These are phyloP conservation scores for Aureobasidium sp. DNA, from an alignment of 2,329 filamentous ascomycete species.

Conservation along the genomic window DNA sequence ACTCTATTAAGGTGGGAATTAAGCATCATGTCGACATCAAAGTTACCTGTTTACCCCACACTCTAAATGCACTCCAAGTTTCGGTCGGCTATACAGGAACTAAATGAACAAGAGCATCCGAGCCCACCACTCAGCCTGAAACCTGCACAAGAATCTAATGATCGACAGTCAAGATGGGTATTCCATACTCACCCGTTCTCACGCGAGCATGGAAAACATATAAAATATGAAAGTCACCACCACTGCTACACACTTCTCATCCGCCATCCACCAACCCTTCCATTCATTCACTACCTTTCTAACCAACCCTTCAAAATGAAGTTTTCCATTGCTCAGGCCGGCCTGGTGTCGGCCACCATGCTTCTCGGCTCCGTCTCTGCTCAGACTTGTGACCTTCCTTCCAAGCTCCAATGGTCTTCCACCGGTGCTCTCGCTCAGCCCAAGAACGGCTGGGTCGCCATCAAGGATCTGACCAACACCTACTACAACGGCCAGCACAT, in stretches of 20 bases:
- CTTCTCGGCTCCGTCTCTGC: slow-evolving; percentile 12
- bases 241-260: not conserved
- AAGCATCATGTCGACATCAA: slow-evolving; percentile 5
- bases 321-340: slow-evolving; percentile 9
- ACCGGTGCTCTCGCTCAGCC: slow-evolving; percentile 44
- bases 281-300: slow-evolving; percentile 1
- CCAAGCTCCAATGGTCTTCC: slow-evolving; percentile 49
- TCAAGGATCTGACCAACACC: slow-evolving; percentile 56
- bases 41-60: slow-evolving; percentile 1
- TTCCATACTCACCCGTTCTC: not conserved
- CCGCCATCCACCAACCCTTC: slow-evolving; percentile 1
- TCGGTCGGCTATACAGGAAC: slow-evolving; percentile 8
- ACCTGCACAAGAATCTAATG: not conserved
- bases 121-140: slow-evolving; percentile 9
- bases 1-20: not conserved
- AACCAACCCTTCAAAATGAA: slow-evolving; percentile 10
- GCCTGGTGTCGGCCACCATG: slow-evolving; percentile 9
- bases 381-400: slow-evolving; percentile 42
- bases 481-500: slow-evolving; percentile 51
- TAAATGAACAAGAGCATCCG: not conserved
- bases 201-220: not conserved
- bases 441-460: slow-evolving; percentile 44
- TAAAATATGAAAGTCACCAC: not conserved
- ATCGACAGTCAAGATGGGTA: not conserved
- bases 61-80: slow-evolving; percentile 6